phyloP scores from a whole-genome alignment of 2,329 filamentous ascomycete species.

The Ophiostoma australiae region DNA sequence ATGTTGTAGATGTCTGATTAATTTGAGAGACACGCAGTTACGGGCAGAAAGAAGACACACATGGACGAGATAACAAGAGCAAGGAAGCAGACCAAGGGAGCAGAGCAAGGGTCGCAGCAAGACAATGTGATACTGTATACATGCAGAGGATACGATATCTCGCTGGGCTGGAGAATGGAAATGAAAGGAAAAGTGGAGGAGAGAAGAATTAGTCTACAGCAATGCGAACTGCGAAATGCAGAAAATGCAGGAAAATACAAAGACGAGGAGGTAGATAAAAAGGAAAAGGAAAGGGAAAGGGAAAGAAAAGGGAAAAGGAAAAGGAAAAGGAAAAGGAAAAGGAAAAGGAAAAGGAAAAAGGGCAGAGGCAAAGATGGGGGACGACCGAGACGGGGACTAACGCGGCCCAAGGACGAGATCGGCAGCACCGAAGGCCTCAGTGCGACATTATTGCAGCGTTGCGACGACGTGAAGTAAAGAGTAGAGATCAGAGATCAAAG shows the following conservation, averaged over 20 bases:
- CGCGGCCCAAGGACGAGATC: constrained; percentile 7
- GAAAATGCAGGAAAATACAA: background rate
- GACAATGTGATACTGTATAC: background rate
- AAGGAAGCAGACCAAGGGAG: background rate
- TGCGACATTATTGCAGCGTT: background rate
- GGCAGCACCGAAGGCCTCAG: background rate
- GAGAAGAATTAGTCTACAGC: background rate
- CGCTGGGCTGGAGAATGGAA: background rate
- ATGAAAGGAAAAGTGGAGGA: background rate
- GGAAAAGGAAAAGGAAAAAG: background rate
- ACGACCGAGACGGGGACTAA: constrained; percentile 6
- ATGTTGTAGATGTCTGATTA: too few species aligned
- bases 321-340: background rate
- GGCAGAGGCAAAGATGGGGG: background rate
- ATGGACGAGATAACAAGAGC: background rate
- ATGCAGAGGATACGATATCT: background rate
- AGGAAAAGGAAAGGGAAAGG: background rate
- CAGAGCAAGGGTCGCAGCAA: background rate
- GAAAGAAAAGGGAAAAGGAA: too few species aligned
- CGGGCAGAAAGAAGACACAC: background rate
- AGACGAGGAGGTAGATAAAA: background rate
- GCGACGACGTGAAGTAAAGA: too few species aligned
- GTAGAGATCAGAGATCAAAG: background rate
- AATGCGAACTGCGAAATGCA: background rate
- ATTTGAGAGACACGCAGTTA: background rate